phyloP scores from a whole-genome alignment of 2,329 filamentous ascomycete species.

The Fusarium sp. region DNA sequence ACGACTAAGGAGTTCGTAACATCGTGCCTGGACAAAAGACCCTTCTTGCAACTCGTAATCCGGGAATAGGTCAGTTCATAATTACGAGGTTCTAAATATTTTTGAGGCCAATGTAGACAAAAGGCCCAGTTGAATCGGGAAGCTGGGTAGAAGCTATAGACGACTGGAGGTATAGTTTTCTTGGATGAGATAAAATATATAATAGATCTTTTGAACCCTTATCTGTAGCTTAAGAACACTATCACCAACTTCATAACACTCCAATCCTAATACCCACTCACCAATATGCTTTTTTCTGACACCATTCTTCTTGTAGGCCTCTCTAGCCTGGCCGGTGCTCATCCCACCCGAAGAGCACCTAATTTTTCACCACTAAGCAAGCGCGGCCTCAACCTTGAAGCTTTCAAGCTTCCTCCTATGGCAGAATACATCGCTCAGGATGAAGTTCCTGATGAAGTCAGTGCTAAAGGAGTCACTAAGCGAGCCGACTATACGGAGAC shows the following conservation, averaged over 20 bases:
- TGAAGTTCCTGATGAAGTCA: conserved; percentile 33
- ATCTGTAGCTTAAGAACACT: no score
- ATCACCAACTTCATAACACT: neutral
- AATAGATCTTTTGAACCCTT: neutral
- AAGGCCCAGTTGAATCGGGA: conserved; percentile 26
- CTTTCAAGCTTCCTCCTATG: conserved; percentile 50
- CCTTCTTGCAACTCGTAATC: neutral
- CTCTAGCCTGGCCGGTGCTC: conserved; percentile 52
- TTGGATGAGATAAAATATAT: neutral
- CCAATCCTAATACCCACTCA: neutral
- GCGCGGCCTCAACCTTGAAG: conserved; percentile 52
- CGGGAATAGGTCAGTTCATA: conserved; percentile 7
- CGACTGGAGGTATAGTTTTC: neutral
- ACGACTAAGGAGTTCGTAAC: no score
- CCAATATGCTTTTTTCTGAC: conserved; percentile 48
- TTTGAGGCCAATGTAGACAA: conserved; percentile 20
- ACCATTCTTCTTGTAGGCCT: conserved; percentile 51
- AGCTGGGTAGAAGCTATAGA: neutral
- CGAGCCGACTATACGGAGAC: conserved; percentile 57
- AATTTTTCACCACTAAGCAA: conserved; percentile 42
- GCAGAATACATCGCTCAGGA: conserved; percentile 48
- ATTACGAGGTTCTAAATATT: neutral
- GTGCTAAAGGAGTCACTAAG: conserved; percentile 41
- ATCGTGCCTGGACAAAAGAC: conserved; percentile 21
- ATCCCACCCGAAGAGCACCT: conserved; percentile 48